Evolutionary conservation across 257 asterid genomes (phyloP), one percentile per base, ranked within the genome.

Genomic region (Misopates orontium): DNA sequence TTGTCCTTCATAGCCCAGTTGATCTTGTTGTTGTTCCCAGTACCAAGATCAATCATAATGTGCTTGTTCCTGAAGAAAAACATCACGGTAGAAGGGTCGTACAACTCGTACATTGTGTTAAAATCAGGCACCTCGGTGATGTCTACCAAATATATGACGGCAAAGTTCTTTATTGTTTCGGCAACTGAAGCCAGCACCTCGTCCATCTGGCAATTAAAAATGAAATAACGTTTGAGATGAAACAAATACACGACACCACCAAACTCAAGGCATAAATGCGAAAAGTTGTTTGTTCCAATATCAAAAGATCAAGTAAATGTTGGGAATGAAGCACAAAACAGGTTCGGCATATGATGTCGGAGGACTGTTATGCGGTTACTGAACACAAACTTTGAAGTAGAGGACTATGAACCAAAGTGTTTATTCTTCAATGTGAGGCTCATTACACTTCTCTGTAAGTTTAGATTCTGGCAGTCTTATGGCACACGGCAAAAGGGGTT

Each of bases 21-120:
- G 79, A 90, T 90, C 81, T 90, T 88, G 82, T 90, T 90, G 78
- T 88, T 89, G 85, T 92, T 92, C 69, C 98, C 97, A 15, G 98
- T 92, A n/a, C 96, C 98, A 53, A 89, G 96, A 66, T 92, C 98
- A 56, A 92, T 89, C 98, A 92, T 89, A 31, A 92, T 92, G 81
- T 92, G 98, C 76, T 91, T 91, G 96, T 91, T 91, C 82, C 96
- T 87, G 79, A 91, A 91, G 71, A 91, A 90, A 82, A 91, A 89
- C 97, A 91, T 91, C 53, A 84, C 56, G 0, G 98, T 92, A 11
- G 97, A 92, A 3, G 98, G 97, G 64, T 93, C 98, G 10, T 90
- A 93, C 76, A 93, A 49, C 82, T 93, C 98, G 6, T 93, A 93
- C 98, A 93, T 90, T 5, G 97, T 87, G 84, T 89, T 92, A 75